Base-by-base conservation (phyloP, 345 rosid genomes). In the Litchi chinensis region DNA sequence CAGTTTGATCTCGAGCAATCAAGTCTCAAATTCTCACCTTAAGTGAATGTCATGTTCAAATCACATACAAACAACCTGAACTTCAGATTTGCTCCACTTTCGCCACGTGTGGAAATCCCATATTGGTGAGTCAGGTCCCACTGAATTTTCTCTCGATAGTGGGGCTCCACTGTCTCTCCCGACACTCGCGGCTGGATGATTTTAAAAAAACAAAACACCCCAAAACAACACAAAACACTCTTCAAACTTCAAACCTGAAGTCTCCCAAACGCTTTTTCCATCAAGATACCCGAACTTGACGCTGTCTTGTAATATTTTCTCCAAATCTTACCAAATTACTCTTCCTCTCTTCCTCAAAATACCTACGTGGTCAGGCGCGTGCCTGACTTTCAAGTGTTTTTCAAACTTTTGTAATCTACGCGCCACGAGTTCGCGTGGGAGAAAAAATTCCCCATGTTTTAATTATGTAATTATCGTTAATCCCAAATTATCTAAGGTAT, bases 31-130 rank as follows among this genome's bases (percentile, higher is more conserved):
- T 22, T 37, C 52, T 5, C 52, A 46, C 40, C 60, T 26, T 26
- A 16, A 71, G 39, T 39, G 76, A 59, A 39, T 60, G 54, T 74
- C 78, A 10, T 9, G 70, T 64, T 73, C 22, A 46, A 65, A 65
- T 63, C 70, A 48, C 62, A 75, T 28, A 71, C 24, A 75, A 65
- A 48, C 44, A 19, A 26, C 71, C 19, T 6, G 32, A 11, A 7
- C 16, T 11, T 54, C 18, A 37, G 52, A 65, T 52, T 7, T 11
- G 46, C 19, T 26, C 5, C 5, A 0, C 8, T 6, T 0, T 26
- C 24, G 71, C 71, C 78, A 65, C 70, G 78, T 60, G 52, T 73
- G 15, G 13, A 26, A 74, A 74, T 26, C 70, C 5, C n/a, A 46
- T 3, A 6, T 48, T 0, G 70, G 32, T 32, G 44, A 43, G 11